phyloP scores from a whole-genome alignment of 1,139 yeast species.

The Blastobotrys elegans region DNA sequence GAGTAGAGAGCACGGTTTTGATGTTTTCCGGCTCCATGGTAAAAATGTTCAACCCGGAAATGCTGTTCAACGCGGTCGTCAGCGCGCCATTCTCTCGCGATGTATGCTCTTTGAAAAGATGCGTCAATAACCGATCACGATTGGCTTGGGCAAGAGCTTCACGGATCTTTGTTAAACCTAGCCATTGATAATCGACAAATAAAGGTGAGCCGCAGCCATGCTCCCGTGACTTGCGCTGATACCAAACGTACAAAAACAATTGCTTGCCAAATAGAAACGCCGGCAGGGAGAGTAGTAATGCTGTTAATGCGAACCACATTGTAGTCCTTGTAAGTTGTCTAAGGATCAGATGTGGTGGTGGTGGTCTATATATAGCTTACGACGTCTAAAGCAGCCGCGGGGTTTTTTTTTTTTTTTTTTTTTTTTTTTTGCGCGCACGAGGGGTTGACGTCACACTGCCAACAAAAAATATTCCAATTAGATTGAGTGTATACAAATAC shows the following conservation, averaged over 20 bases:
- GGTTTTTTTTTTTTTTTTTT: no score
- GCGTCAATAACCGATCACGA: background rate
- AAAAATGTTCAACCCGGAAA: background rate
- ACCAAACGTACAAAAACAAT: background rate
- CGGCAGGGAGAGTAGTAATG: background rate
- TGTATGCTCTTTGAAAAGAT: background rate
- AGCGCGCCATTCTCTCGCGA: background rate
- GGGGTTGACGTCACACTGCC: no score
- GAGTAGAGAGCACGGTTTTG: slow-evolving; percentile 35
- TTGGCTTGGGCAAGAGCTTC: background rate
- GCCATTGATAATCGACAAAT: background rate
- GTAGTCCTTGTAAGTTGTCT: background rate
- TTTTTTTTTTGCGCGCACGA: no score
- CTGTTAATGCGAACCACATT: background rate
- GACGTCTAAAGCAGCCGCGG: no score
- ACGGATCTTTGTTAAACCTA: background rate
- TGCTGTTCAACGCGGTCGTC: background rate
- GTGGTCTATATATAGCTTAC: no score
- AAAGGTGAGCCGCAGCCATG: background rate
- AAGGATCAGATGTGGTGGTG: background rate
- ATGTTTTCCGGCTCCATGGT: slow-evolving; percentile 47
- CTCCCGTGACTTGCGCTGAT: background rate
- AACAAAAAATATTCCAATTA: no score
- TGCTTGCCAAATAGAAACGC: background rate
- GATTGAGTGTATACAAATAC: no score